Evolutionary conservation across 73 alveolate species (phyloP), one percentile per base, ranked within the genome.

Genomic region (Diophrys appendiculata): DNA sequence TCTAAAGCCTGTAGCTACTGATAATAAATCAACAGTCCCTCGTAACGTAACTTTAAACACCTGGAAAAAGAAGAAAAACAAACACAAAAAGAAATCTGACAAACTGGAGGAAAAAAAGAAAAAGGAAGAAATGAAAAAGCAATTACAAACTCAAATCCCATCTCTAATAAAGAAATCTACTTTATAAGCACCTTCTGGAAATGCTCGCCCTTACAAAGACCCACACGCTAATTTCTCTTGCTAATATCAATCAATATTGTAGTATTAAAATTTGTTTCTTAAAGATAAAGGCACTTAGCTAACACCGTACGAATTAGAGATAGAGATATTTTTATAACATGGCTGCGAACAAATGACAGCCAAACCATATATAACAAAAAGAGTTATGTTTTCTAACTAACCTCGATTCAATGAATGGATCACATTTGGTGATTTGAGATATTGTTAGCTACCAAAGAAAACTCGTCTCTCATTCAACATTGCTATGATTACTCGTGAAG

Each of bases 401-500:
- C 76, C 77, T 2, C 54, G 72, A 54, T 80, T 28, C 29, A 71
- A 86, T 53, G 64, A 86, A 54, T 86, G 93, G 93, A 56, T 86
- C 27, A 31, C 31, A n/a, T 86, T 86, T 73, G 82, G 75, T 23
- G 73, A 86, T 29, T 73, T 86, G 0, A 69, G 93, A 25, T 86
- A 86, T 64, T 72, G 88, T 32, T 76, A 86, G 52, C 65, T 86
- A 1, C 89, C 93, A 1, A 86, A 78, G 89, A 80, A 86, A 69
- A 86, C 93, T 29, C 71, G 89, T 65, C 87, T 86, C 25, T 67
- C 85, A 1, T 86, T 86, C 54, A 86, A 86, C 69, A 52, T 86
- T 0, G 60, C 32, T 8, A 64, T 86, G 89, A 79, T 74, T 2
- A 72, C 89, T 0, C 67, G 71, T 25, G 90, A 81, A 73, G 88